Evolutionary conservation across 164 flowering plant genomes (phyloP), one percentile per base, ranked within the genome.

Genomic region (Macadamia tetraphylla): DNA sequence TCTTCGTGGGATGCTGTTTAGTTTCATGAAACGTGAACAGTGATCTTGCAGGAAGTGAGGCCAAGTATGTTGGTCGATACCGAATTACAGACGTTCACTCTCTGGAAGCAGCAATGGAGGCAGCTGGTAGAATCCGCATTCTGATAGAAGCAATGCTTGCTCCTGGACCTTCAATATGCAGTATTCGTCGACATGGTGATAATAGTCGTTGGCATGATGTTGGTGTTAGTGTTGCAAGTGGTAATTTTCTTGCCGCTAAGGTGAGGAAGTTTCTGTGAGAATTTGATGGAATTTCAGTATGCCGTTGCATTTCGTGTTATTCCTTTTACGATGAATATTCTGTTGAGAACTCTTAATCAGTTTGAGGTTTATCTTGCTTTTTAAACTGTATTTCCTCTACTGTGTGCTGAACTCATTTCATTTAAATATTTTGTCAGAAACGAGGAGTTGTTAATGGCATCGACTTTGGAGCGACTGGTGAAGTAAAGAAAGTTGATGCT

Each of bases 211-310:
- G 78, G 91, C 91, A 95, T 84, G 92, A 88, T 72, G 88, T 90
- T 76, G 94, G 99, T 75, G 98, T 92, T 68, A 87, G 88, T 76
- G 98, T 92, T 74, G 97, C 88, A 18, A 88, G 94, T 79, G 98
- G 99, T 48, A 95, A 95, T 80, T 90, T 89, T 76, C 90, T 95
- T 68, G 94, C 88, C 58, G 98, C 99, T 46, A 92, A 92, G 97
- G 99, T 91, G 70, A 74, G 81, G 29, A 14, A 14, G 2, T 53
- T 53, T 53, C 23, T 23, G 23, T 23, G 23, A 23, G 23, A 23
- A 23, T 23, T 23, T 23, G 23, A 23, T 23, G 23, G n/a, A 60
- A 51, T 1, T 11, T 58, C 32, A 29, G 31, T 40, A 10, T 17
- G 15, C 58, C 5, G 31, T 52, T 65, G 40, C 60, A 74, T 31